Conservation (phyloP, 78 protist species). For the Cavenderia fasciculata region DNA sequence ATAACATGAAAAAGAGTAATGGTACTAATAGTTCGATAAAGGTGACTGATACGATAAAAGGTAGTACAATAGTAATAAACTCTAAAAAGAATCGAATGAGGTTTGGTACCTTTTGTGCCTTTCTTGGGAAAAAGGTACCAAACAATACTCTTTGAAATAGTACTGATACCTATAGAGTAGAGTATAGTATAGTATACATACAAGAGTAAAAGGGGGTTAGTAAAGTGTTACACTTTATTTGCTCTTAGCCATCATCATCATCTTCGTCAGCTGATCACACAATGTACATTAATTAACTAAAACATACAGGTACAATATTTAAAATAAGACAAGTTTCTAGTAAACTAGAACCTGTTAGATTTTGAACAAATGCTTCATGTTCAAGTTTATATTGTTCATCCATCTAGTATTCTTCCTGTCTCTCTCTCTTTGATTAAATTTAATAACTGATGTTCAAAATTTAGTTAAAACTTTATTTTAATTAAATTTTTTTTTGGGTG, state of each 20-base stretch:
- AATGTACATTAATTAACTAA: background rate
- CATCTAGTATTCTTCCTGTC: too few species aligned
- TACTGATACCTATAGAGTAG: constrained; percentile 19
- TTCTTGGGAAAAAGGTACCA: constrained; percentile 24
- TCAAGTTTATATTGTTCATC: constrained; percentile 50
- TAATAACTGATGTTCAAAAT: too few species aligned
- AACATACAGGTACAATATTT: constrained; percentile 53
- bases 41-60: constrained; percentile 39
- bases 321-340: constrained; percentile 45
- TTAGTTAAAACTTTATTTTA: too few species aligned
- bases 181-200: background rate
- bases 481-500: too few species aligned
- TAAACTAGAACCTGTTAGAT: constrained; percentile 42
- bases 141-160: constrained; percentile 73
- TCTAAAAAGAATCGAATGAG: constrained; percentile 36
- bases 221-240: too few species aligned
- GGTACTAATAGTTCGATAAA: constrained; percentile 27
- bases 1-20: constrained; percentile 21
- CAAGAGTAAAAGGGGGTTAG: too few species aligned
- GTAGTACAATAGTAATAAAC: constrained; percentile 18
- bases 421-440: constrained; percentile 1
- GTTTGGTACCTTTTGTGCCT: constrained; percentile 9
- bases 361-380: constrained; percentile 53
- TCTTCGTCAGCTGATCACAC: too few species aligned
- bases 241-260: too few species aligned